These are phyloP conservation scores for Mycosphaerella sp. DNA, from an alignment of 2,329 filamentous ascomycete species.

Conservation along the genomic window DNA sequence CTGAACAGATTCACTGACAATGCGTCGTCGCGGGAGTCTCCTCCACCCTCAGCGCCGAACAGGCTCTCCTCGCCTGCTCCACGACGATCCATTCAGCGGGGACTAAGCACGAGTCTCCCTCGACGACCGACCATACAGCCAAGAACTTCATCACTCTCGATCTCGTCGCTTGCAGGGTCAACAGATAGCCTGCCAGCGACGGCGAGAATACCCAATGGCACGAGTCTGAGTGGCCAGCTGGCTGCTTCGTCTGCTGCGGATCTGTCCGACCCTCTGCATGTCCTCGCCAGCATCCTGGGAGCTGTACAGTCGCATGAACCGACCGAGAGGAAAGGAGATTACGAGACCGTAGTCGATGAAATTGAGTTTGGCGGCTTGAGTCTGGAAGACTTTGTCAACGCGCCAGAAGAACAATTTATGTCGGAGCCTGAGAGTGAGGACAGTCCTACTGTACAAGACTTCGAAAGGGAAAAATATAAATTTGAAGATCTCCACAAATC, in stretches of 20 bases:
- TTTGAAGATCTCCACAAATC: conserved; percentile 88
- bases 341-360: conserved; percentile 50
- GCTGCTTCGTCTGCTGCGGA: conserved; percentile 47
- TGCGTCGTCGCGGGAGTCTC: conserved; percentile 48
- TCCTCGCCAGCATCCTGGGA: conserved; percentile 58
- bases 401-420: conserved; percentile 23
- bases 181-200: conserved; percentile 65
- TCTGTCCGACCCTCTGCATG: conserved; percentile 62
- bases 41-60: conserved; percentile 56
- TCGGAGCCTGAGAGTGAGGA: conserved; percentile 25
- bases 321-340: conserved; percentile 34
- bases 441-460: conserved; percentile 44
- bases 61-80: conserved; percentile 67
- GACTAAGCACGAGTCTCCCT: conserved; percentile 58
- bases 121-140: conserved; percentile 63
- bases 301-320: conserved; percentile 18
- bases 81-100: conserved; percentile 62
- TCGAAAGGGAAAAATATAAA: conserved; percentile 69
- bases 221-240: conserved; percentile 56
- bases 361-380: conserved; percentile 76
- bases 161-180: conserved; percentile 68
- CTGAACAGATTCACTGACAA: conserved; percentile 65
- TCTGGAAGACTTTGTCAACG: conserved; percentile 61
- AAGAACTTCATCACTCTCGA: conserved; percentile 69
- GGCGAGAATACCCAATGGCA: conserved; percentile 61